A percentile compares a stretch with the other conserved stretches of the same genome.
Conservation (phyloP, 176 grass and related monocot genomes). For the Hordeum vulgare region DNA sequence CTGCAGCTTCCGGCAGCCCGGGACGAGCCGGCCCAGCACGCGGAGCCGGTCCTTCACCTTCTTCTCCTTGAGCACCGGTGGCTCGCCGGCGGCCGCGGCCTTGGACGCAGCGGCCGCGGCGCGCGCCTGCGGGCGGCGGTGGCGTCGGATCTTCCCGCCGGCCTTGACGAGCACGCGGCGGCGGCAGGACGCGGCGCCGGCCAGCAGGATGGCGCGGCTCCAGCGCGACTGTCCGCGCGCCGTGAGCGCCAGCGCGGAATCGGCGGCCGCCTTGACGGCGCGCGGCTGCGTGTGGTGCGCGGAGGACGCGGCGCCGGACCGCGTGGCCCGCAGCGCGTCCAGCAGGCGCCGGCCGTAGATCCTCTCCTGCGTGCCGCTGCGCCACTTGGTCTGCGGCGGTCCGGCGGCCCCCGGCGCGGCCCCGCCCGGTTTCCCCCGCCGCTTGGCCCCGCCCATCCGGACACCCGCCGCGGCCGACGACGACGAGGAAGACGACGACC, state of each 20-base stretch:
- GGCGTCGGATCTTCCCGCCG: slow-evolving; percentile 44
- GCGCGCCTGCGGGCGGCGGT: slow-evolving; percentile 22
- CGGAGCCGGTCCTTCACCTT: slow-evolving; percentile 81
- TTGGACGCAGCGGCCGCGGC: neutral
- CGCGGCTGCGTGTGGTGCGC: slow-evolving; percentile 17
- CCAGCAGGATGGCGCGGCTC: slow-evolving; percentile 90
- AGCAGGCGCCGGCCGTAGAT: slow-evolving; percentile 80
- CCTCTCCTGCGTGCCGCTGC: slow-evolving; percentile 59
- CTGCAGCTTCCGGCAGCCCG: slow-evolving; percentile 79
- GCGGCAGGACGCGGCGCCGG: slow-evolving; percentile 34
- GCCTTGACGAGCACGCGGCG: slow-evolving; percentile 72
- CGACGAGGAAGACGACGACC: slow-evolving; percentile 7
- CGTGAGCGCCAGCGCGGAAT: slow-evolving; percentile 86
- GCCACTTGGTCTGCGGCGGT: slow-evolving; percentile 60
- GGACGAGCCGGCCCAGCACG: slow-evolving; percentile 72
- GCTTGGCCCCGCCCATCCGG: neutral
- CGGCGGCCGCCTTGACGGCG: slow-evolving; percentile 69
- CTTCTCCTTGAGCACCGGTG: slow-evolving; percentile 13
- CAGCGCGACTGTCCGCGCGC: slow-evolving; percentile 80
- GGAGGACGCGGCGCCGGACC: neutral
- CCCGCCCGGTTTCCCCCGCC: neutral
- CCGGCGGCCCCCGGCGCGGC: neutral
- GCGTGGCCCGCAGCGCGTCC: slow-evolving; percentile 58
- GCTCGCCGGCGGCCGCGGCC: neutral
- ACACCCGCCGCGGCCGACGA: neutral